These are phyloP conservation scores for Fusarium succisae DNA, from an alignment of 2,329 filamentous ascomycete genomes.

Conservation along the genomic window DNA sequence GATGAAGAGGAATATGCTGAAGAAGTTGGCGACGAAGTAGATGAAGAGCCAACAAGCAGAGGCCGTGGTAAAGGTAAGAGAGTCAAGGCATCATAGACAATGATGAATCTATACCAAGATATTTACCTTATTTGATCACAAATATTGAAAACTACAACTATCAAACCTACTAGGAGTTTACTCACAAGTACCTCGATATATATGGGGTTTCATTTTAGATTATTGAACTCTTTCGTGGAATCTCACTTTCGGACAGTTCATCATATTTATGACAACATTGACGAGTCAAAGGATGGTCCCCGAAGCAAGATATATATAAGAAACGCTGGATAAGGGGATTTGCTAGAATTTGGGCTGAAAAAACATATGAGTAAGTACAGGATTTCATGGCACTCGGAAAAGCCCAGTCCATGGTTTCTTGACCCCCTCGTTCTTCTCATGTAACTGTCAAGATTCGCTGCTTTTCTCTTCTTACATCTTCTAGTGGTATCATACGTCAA, in stretches of 20 bases:
- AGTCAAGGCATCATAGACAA: conserved; percentile 27
- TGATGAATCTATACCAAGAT: neutral
- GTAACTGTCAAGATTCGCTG: conserved; percentile 32
- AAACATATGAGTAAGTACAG: conserved; percentile 35
- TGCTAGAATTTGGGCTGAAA: conserved; percentile 19
- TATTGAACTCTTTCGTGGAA: neutral
- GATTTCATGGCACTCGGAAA: conserved; percentile 16
- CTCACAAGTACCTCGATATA: neutral
- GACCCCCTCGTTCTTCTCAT: conserved; percentile 19
- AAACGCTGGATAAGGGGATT: neutral
- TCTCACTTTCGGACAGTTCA: neutral
- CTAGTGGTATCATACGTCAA: conserved; percentile 46
- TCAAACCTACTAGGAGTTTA: neutral
- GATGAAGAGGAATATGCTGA: conserved; percentile 30
- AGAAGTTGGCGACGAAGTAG: conserved; percentile 22
- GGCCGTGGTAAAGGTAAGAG: conserved; percentile 31
- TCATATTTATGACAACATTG: neutral
- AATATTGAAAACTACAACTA: neutral
- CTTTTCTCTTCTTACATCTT: conserved; percentile 41
- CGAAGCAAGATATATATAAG: neutral
- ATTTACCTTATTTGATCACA: neutral
- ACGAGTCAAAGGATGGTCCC: neutral
- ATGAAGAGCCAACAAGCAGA: conserved; percentile 1
- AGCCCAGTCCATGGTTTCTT: conserved; percentile 12
- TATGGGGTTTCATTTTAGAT: neutral